Percentiles rank a stretch among this genome's conserved stretches.
phyloP scores from a whole-genome alignment of 192 early-diverging fungal species.

The Entophlyctis luteolus region DNA sequence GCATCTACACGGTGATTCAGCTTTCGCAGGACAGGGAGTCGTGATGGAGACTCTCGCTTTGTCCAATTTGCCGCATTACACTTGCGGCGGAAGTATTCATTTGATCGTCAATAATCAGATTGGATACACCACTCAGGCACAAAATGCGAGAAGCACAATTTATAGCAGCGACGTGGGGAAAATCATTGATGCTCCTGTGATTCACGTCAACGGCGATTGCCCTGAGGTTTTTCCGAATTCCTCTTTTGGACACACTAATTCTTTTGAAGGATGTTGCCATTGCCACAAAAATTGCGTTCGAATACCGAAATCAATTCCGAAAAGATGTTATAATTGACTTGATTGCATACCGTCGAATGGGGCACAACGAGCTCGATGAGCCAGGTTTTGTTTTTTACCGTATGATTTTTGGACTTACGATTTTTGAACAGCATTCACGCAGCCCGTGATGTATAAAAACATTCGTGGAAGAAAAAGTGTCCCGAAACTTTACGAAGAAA shows the following conservation, averaged over 20 bases:
- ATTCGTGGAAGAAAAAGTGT: constrained; percentile 82
- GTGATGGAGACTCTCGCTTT: constrained; percentile 94
- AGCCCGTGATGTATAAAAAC: constrained; percentile 93
- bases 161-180: constrained; percentile 95
- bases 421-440: constrained; percentile 69
- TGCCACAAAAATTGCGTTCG: constrained; percentile 79
- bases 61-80: constrained; percentile 93
- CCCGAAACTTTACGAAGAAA: constrained; percentile 79
- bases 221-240: constrained; percentile 52
- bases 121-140: constrained; percentile 90
- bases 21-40: constrained; percentile 67
- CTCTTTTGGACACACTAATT: background rate
- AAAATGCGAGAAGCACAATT: constrained; percentile 85
- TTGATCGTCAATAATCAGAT: constrained; percentile 98
- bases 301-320: constrained; percentile 88
- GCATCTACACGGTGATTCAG: constrained; percentile 93
- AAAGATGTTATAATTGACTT: constrained; percentile 94
- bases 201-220: constrained; percentile 94
- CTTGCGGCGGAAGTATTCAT: constrained; percentile 91
- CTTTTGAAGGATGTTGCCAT: constrained; percentile 72
- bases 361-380: constrained; percentile 97
- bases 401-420: background rate
- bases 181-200: constrained; percentile 91
- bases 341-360: constrained; percentile 93
- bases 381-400: constrained; percentile 44